phyloP scores from a whole-genome alignment of 202 grass and related monocot species.

The Carex arenaria region DNA sequence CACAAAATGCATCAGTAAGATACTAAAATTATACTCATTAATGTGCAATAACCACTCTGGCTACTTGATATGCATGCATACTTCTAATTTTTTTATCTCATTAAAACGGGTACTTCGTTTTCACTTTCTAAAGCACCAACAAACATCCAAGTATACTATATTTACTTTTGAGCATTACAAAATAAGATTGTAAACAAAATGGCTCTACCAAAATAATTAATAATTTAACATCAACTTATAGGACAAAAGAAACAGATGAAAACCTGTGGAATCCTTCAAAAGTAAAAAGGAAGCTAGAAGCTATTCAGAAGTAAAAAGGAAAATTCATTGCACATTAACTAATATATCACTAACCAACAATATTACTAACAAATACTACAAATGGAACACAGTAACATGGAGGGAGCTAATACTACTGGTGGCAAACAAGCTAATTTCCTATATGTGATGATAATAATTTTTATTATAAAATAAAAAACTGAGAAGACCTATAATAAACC shows the following conservation, averaged over 20 bases:
- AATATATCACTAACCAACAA: not conserved
- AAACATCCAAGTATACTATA: not conserved
- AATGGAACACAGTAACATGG: not conserved
- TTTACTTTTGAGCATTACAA: not conserved
- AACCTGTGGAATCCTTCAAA: not conserved
- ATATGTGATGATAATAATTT: not conserved
- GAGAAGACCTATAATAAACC: not conserved
- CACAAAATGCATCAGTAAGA: not conserved
- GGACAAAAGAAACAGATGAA: not conserved
- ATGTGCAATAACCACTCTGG: not conserved
- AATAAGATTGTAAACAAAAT: not conserved
- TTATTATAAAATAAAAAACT: not conserved
- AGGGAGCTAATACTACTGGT: not conserved
- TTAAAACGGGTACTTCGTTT: not conserved
- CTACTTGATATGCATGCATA: not conserved
- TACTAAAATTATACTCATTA: not conserved
- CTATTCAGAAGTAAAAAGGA: not conserved
- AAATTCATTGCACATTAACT: not conserved
- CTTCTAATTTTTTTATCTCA: not conserved
- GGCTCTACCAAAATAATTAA: not conserved
- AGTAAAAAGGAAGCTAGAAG: not conserved
- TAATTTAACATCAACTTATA: not conserved
- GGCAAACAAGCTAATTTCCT: not conserved
- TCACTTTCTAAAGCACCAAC: not conserved
- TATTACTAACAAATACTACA: not conserved